Conservation (phyloP, 1,284 basidiomycete genomes). For the Tylopilus orsonianus region DNA sequence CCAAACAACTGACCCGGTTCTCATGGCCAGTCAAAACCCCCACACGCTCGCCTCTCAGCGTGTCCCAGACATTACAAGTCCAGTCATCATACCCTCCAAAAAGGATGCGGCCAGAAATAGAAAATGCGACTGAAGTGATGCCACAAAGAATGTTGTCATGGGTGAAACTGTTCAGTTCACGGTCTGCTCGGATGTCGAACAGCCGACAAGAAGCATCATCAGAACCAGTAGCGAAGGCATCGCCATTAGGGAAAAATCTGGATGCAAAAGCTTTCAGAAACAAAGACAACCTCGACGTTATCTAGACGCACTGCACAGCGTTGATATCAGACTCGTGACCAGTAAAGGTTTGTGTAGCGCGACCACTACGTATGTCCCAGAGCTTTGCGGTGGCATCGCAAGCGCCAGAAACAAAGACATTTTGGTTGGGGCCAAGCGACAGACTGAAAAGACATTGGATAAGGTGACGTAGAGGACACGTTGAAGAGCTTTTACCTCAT, state of each 20-base stretch:
- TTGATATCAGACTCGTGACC: conserved; percentile 99
- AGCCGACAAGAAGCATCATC: conserved; percentile 98
- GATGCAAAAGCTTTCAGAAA: conserved; percentile 15
- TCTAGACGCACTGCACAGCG: conserved; percentile 82
- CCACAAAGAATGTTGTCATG: conserved; percentile 99
- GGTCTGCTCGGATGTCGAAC: conserved; percentile 96
- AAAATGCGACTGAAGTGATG: conserved; percentile 98
- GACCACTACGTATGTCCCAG: conserved; percentile 97
- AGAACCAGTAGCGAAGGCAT: conserved; percentile 98
- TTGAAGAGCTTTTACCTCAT: conserved; percentile 73
- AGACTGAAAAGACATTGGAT: conserved; percentile 53
- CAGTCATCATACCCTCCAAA: conserved; percentile 99
- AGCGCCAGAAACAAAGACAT: conserved; percentile 96
- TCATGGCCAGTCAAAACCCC: conserved; percentile 97
- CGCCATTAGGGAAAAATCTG: conserved; percentile 99
- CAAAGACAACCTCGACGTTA: conserved; percentile 14
- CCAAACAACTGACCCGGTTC: conserved; percentile 95
- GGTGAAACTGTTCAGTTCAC: conserved; percentile 94
- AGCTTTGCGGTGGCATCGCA: conserved; percentile 98
- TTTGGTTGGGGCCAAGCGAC: conserved; percentile 92
- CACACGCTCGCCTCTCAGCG: conserved; percentile 95
- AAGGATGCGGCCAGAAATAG: conserved; percentile 92
- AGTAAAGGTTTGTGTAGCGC: conserved; percentile 97
- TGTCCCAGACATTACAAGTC: conserved; percentile 99
- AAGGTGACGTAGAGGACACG: conserved; percentile 11